These are phyloP conservation scores for Carex myosuroides DNA, from an alignment of 176 grass and related monocot genomes.

Conservation along the genomic window DNA sequence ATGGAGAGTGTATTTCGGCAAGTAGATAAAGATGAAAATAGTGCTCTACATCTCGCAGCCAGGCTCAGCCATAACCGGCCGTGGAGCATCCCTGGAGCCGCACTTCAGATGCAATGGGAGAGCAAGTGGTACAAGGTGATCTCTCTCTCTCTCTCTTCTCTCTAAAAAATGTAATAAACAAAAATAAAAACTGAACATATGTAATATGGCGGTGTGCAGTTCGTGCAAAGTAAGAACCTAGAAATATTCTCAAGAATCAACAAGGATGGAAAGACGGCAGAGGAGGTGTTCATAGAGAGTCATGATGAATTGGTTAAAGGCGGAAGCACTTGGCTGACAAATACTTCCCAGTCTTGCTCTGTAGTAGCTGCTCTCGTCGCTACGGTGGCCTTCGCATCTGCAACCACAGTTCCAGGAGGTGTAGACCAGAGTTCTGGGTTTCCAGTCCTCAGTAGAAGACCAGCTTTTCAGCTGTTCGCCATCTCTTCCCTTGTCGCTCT, in stretches of 20 bases:
- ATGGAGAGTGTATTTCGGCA: not conserved
- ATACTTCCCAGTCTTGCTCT: constrained; percentile 1
- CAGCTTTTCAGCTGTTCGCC: constrained; percentile 13
- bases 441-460: not conserved
- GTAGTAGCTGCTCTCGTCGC: not conserved
- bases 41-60: constrained; percentile 15
- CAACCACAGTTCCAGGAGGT: not conserved
- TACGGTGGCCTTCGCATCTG: not conserved
- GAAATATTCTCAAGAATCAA: not conserved
- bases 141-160: not conserved
- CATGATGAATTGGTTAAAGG: not conserved
- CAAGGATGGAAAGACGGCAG: not conserved
- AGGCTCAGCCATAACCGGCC: not conserved
- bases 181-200: not conserved
- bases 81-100: constrained; percentile 14
- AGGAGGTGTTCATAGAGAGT: not conserved
- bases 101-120: constrained; percentile 31
- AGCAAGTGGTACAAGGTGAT: constrained; percentile 30
- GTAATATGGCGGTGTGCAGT: not conserved
- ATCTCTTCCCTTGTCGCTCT: constrained; percentile 11
- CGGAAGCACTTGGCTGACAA: not conserved
- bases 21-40: constrained; percentile 18
- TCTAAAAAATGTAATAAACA: not conserved
- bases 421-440: not conserved
- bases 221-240: not conserved